Base-by-base conservation (phyloP, 2,329 filamentous ascomycete species). In the Monosporascus sp. region DNA sequence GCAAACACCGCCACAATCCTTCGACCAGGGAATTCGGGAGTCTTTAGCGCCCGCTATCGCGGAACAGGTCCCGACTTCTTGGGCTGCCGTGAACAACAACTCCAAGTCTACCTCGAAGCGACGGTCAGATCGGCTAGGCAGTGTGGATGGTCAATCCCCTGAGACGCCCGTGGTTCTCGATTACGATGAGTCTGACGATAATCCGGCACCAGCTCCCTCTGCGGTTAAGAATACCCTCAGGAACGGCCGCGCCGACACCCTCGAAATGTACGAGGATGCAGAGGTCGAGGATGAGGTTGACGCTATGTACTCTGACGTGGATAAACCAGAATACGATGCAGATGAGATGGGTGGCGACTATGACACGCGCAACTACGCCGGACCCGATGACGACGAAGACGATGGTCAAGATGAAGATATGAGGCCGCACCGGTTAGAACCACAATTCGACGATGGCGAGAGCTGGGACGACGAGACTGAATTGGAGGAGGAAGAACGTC, bases 261-360 rank as follows among this genome's bases (percentile, higher is more conserved):
- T 58, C 2, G 57, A 57, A n/a, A 57, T 54, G 48, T 63, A 65
- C 20, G 63, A 64, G 20, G 64, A 65, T 37, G 60, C 51, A 9
- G 63, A 66, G 38, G 56, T 52, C 38, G 61, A 63, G 57, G 61
- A 65, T 51, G 61, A 64, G 41, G 57, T 52, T 37, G 63, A 65
- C 45, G 62, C 59, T n/a, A 52, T 58, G 36, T 63, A 62, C 48
- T 63, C 62, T 19, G 64, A 67, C 37, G 65, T 64, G 6, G 66
- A 67, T 40, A 64, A 66, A 46, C 59, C 57, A 17, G 66, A 64
- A 51, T 67, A 68, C 27, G 64, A 68, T 24, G 56, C 53, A 14
- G 59, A 66, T 7, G 66, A 68, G 49, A 66, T 66, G 36, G 66
- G 66, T n/a, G 64, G 61, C 11, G 66, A 69, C 36, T 68, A 69